Conservation (phyloP, 257 asterid species). For the Gynochthodes officinalis region DNA sequence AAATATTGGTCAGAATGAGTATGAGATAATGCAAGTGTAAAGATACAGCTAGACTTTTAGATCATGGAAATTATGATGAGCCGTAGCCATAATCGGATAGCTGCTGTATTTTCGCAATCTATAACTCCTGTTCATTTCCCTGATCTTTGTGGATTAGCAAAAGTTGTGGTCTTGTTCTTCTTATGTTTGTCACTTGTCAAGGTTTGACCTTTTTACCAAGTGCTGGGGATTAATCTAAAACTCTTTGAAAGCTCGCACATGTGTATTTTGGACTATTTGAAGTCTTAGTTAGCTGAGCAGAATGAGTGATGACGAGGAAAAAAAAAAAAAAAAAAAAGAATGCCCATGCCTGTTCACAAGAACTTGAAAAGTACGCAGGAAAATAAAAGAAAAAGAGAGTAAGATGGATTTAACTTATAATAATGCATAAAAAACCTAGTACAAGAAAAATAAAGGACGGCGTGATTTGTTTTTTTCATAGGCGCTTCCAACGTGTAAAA, state of each 20-base stretch:
- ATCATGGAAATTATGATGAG: slow-evolving; percentile 1
- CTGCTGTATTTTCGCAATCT: background rate
- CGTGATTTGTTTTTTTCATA: no score
- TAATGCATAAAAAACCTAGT: background rate
- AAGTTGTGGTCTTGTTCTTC: background rate
- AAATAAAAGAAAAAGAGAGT: background rate
- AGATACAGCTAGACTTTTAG: background rate
- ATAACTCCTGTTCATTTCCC: background rate
- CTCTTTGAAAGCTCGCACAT: background rate
- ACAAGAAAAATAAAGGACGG: background rate
- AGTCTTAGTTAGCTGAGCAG: background rate
- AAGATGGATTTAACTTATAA: background rate
- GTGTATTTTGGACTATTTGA: background rate
- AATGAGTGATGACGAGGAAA: background rate
- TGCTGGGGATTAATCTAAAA: background rate
- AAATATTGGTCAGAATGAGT: background rate
- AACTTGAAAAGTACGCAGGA: background rate
- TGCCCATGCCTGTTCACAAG: background rate
- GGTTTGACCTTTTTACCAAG: background rate
- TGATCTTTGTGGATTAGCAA: background rate
- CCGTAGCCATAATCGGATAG: background rate
- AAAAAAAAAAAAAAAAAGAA: background rate
- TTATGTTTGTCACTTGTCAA: background rate
- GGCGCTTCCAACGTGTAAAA: background rate
- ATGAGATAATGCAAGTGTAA: background rate